Conservation (phyloP, 1,284 basidiomycete species). For the Tilletia horrida region DNA sequence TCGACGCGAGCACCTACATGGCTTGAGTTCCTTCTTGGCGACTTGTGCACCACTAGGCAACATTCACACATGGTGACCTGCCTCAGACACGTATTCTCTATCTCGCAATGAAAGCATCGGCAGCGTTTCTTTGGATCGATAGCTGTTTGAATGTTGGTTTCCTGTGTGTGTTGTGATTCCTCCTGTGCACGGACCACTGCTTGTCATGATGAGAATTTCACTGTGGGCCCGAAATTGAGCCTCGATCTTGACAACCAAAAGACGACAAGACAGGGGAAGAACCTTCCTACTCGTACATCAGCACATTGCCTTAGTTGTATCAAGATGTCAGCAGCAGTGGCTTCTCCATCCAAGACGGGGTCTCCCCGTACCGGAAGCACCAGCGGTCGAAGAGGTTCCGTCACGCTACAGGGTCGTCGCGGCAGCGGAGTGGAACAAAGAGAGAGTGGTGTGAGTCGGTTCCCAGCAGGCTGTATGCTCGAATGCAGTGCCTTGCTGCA, state of each 20-base stretch:
- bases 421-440: slow-evolving; percentile 46
- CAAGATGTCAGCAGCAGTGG: slow-evolving; percentile 7
- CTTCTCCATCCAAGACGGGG: not conserved
- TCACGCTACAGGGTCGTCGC: slow-evolving; percentile 27
- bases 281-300: not conserved
- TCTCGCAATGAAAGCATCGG: no score
- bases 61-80: no score
- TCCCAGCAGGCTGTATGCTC: slow-evolving; percentile 20
- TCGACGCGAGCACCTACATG: slow-evolving; percentile 67
- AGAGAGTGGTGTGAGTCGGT: slow-evolving; percentile 42
- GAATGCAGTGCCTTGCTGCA: slow-evolving; percentile 23
- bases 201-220: no score
- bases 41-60: no score
- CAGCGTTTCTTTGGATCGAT: no score
- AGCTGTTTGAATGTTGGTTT: no score
- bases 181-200: no score
- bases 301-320: not conserved
- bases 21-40: not conserved
- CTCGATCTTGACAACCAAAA: no score
- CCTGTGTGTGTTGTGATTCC: no score
- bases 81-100: no score
- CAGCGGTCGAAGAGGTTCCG: not conserved
- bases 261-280: not conserved
- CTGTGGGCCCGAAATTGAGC: no score
- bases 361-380: not conserved